Percentiles rank a stretch among this genome's conserved stretches.
phyloP scores from a whole-genome alignment of 352 stramenopile species.

The Phytophthora idaei region DNA sequence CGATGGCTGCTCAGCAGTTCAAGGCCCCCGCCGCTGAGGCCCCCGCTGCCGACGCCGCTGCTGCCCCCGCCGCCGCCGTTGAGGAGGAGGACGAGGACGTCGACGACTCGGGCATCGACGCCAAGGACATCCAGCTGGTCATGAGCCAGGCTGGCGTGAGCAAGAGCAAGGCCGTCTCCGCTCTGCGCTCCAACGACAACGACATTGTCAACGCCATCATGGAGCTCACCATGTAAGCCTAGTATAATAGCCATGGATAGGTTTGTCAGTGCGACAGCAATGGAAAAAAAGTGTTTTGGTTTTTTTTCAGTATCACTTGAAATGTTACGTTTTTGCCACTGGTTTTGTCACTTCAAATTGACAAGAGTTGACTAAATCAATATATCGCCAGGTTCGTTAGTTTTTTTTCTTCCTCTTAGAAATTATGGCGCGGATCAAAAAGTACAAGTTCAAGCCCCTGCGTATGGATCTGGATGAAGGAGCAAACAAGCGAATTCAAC shows the following conservation, averaged over 20 bases:
- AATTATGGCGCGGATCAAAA: conserved; percentile 14
- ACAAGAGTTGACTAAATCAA: background rate
- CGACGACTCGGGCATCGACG: conserved; percentile 96
- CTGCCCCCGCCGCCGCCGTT: conserved; percentile 36
- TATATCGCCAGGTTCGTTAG: background rate
- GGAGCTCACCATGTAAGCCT: conserved; percentile 97
- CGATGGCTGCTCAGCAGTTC: conserved; percentile 93
- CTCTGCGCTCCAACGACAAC: conserved; percentile 97
- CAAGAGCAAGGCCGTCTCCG: conserved; percentile 95
- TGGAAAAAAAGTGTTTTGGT: conserved; percentile 30
- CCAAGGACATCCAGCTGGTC: conserved; percentile 99
- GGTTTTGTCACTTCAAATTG: background rate
- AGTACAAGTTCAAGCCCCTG: conserved; percentile 18
- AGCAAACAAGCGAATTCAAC: background rate
- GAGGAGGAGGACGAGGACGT: conserved; percentile 91
- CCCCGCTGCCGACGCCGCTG: conserved; percentile 75
- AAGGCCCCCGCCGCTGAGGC: conserved; percentile 60
- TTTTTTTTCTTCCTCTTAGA: background rate
- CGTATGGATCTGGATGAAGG: conserved; percentile 10
- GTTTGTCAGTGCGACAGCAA: conserved; percentile 14
- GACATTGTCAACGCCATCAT: conserved; percentile 99
- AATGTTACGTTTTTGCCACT: too few relatives aligned
- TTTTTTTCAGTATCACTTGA: conserved; percentile 17
- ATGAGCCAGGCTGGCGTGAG: conserved; percentile 95
- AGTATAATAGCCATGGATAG: conserved; percentile 34